Percentiles rank a stretch among this genome's conserved stretches.
Evolutionary conservation across 805 yeast genomes (phyloP).

Genomic region (Isabelozyma gotoi): DNA sequence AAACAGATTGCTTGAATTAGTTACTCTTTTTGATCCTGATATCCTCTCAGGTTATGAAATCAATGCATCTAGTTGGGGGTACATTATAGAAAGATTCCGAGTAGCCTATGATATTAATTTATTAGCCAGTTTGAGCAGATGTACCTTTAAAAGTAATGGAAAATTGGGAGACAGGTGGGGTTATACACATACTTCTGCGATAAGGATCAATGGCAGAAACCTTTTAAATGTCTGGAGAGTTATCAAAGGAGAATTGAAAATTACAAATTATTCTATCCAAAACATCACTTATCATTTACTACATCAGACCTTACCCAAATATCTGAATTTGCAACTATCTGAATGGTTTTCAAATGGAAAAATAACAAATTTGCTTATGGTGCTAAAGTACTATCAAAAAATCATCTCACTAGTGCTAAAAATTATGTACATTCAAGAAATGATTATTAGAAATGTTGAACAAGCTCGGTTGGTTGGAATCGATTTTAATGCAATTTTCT

Average conservation of each 20-base stretch:
- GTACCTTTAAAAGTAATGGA: conserved; percentile 45
- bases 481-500: conserved; percentile 83
- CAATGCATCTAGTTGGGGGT: conserved; percentile 87
- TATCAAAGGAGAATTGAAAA: conserved; percentile 58
- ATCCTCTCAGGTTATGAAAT: conserved; percentile 84
- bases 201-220: conserved; percentile 77
- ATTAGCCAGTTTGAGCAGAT: conserved; percentile 61
- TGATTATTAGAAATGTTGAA: conserved; percentile 71
- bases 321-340: conserved; percentile 48
- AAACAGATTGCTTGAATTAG: conserved; percentile 50
- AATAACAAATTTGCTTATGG: conserved; percentile 22
- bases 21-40: conserved; percentile 78
- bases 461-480: conserved; percentile 85
- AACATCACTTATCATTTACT: conserved; percentile 68
- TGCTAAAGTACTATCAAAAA: conserved; percentile 46
- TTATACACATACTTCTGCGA: conserved; percentile 68
- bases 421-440: conserved; percentile 60
- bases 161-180: conserved; percentile 78
- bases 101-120: conserved; percentile 50
- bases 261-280: conserved; percentile 73
- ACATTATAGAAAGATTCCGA: conserved; percentile 64
- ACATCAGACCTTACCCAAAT: conserved; percentile 68
- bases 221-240: conserved; percentile 83
- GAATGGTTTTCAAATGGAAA: conserved; percentile 17
- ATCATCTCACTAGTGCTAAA: conserved; percentile 45